These are phyloP conservation scores for Lasiodiplodia hormozganensis DNA, from an alignment of 2,329 filamentous ascomycete species.

Conservation along the genomic window DNA sequence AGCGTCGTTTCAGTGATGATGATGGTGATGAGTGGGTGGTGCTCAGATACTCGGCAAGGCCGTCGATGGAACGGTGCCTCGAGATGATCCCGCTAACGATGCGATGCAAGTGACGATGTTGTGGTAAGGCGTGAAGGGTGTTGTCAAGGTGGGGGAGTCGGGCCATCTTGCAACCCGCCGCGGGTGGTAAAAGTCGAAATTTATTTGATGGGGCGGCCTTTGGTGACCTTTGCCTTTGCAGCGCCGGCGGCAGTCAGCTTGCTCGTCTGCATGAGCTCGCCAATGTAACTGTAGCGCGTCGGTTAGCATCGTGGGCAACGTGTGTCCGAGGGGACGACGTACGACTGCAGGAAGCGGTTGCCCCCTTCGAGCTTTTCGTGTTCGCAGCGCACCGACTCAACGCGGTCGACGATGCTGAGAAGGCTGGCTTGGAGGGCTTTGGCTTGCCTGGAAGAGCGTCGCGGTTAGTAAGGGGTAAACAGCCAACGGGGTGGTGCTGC, in stretches of 20 bases:
- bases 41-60: slow-evolving; percentile 1
- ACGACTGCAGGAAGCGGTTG: slow-evolving; percentile 89
- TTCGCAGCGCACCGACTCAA: slow-evolving; percentile 91
- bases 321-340: slow-evolving; percentile 35
- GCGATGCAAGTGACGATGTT: slow-evolving; percentile 16
- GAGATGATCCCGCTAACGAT: slow-evolving; percentile 1
- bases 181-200: neutral
- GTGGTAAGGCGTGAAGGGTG: neutral
- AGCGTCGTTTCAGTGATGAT: slow-evolving; percentile 18
- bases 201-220: slow-evolving; percentile 36
- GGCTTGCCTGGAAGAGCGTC: slow-evolving; percentile 70
- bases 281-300: slow-evolving; percentile 76
- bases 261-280: slow-evolving; percentile 84
- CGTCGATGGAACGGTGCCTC: neutral
- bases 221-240: slow-evolving; percentile 56
- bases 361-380: slow-evolving; percentile 97
- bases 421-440: slow-evolving; percentile 88
- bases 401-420: slow-evolving; percentile 86
- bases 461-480: slow-evolving; percentile 23
- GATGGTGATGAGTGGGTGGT: neutral
- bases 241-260: slow-evolving; percentile 64
- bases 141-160: neutral
- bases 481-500: neutral
- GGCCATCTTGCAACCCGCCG: neutral
- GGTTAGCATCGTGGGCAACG: slow-evolving; percentile 32